Base-by-base conservation (phyloP, 2,329 filamentous ascomycete genomes). In the Fonsecaea nubica region DNA sequence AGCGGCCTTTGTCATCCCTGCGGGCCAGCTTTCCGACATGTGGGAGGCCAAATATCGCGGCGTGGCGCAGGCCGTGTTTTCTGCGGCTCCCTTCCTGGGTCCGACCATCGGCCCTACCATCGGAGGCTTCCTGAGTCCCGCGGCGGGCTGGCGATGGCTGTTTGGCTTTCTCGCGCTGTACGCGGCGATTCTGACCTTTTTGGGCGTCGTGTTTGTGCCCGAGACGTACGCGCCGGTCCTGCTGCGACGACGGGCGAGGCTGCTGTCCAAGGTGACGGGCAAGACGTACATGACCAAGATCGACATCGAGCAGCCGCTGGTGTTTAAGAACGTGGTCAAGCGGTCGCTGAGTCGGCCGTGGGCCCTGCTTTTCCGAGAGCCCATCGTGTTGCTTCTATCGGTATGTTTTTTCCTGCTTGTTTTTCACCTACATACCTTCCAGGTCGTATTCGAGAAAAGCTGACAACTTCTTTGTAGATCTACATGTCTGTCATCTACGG, bases 401-500 rank as follows among this genome's bases (percentile, higher is more conserved):
- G 87, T 86, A 90, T 73, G 77, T 88, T 42, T 89, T 89, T n/a
- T 35, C 40, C 32, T 35, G 25, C 25, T 25, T 25, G 25, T 25
- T 25, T 25, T 25, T 25, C 25, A 25, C 25, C 25, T 25, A 25
- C 25, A 25, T 25, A 25, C 25, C 25, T 25, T 25, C 25, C 25
- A 25, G 25, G 25, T 25, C 2, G 25, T 25, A 25, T 25, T 25
- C 1, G 3, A 25, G 25, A 25, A 33, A 35, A 3, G 13, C 18
- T 25, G 36, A 40, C 56, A 3, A 0, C 36, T 13, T 52, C 12
- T 15, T 13, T 3, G 21, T 38, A 69, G 67, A 67, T 58, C 15
- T 69, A 69, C 62, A 86, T 90, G 70, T 85, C 90, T 0, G 81
- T 96, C 48, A 87, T 96, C 38, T 97, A 97, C n/a, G 70, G 74